Conservation (phyloP, 352 stramenopile species). For the Pythium dissotocum region DNA sequence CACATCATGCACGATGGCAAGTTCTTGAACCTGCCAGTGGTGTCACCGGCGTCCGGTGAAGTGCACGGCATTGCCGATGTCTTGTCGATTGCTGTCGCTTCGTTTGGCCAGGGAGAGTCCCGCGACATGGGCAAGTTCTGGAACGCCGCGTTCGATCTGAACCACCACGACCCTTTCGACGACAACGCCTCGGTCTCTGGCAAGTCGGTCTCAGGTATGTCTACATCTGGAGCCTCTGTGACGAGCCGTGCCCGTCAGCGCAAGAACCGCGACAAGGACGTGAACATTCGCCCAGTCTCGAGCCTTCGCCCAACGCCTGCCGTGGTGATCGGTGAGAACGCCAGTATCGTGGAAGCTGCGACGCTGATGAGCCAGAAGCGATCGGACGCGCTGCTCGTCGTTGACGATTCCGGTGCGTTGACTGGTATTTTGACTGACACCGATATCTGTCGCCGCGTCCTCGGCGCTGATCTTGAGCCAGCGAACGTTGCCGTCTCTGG, state of each 20-base stretch:
- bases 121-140: constrained; percentile 81
- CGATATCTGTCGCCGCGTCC: constrained; percentile 93
- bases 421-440: constrained; percentile 96
- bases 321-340: constrained; percentile 69
- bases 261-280: constrained; percentile 77
- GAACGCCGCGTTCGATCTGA: constrained; percentile 68
- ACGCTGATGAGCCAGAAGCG: constrained; percentile 92
- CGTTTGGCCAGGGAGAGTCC: constrained; percentile 69
- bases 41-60: constrained; percentile 67
- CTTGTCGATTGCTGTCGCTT: constrained; percentile 72
- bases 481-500: constrained; percentile 67
- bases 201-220: constrained; percentile 56
- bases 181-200: constrained; percentile 36
- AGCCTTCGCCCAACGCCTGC: constrained; percentile 77
- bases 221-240: constrained; percentile 43
- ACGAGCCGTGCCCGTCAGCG: constrained; percentile 68
- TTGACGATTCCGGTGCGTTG: constrained; percentile 82
- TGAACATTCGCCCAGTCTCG: constrained; percentile 78
- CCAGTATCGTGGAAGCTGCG: constrained; percentile 88
- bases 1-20: constrained; percentile 98
- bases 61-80: constrained; percentile 85
- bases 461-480: constrained; percentile 85
- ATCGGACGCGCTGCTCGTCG: constrained; percentile 92
- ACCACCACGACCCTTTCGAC: constrained; percentile 48
- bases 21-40: constrained; percentile 97